Conservation (phyloP, 1,139 yeast species). For the Suhomyces taliae region DNA sequence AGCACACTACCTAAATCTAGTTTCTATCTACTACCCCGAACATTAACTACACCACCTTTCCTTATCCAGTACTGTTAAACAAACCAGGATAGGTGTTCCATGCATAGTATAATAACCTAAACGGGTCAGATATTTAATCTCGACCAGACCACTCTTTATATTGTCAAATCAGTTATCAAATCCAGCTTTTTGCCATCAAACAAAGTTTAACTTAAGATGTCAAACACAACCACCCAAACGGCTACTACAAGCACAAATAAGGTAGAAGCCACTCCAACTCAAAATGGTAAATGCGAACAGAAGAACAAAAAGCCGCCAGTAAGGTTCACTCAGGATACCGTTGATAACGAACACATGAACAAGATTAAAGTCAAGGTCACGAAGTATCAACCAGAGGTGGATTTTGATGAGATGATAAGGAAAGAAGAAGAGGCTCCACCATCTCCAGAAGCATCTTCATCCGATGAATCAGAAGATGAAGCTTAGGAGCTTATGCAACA, state of each 20-base stretch:
- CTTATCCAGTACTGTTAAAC: neutral
- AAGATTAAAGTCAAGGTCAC: constrained; percentile 79
- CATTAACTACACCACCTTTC: neutral
- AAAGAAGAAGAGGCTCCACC: neutral
- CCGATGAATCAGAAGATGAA: constrained; percentile 7
- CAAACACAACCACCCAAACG: neutral
- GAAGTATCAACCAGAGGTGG: constrained; percentile 34
- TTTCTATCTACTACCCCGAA: neutral
- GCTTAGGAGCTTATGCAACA: neutral
- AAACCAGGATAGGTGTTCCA: too few relatives aligned
- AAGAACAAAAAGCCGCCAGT: constrained; percentile 47
- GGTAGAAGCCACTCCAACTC: neutral
- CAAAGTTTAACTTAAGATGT: too few relatives aligned
- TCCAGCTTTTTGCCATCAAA: too few relatives aligned
- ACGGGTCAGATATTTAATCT: too few relatives aligned
- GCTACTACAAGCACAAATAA: neutral
- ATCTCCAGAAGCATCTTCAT: constrained; percentile 2
- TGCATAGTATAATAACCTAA: too few relatives aligned
- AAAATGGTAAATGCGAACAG: neutral
- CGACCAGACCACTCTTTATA: too few relatives aligned
- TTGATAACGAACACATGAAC: constrained; percentile 86
- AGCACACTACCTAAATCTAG: neutral
- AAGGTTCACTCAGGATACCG: constrained; percentile 79
- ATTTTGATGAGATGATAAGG: constrained; percentile 43
- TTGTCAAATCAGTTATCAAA: too few relatives aligned